Percentiles rank a stretch among this genome's conserved stretches.
Conservation (phyloP, 306 rosid species). For the Fragaria iinumae region DNA sequence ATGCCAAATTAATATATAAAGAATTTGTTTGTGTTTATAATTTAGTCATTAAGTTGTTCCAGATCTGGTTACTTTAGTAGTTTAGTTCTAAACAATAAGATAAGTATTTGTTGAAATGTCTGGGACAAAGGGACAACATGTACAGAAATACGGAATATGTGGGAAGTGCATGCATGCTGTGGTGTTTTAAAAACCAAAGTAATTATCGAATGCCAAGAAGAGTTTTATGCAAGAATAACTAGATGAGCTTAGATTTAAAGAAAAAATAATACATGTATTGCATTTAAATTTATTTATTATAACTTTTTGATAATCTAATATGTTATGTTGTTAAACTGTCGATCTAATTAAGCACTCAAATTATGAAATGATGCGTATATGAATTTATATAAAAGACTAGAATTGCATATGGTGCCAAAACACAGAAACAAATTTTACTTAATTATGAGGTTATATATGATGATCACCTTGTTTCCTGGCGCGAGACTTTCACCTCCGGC, state of each 20-base stretch:
- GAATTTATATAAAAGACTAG: neutral
- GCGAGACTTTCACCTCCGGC: slow-evolving; percentile 37
- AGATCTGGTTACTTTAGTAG: neutral
- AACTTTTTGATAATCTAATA: neutral
- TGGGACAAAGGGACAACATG: too few species aligned
- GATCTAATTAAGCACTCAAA: neutral
- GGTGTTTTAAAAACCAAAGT: too few species aligned
- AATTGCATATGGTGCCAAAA: neutral
- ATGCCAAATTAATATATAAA: neutral
- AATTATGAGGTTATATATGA: neutral
- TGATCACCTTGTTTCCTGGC: slow-evolving; percentile 43
- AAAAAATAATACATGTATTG: neutral
- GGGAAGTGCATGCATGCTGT: too few species aligned
- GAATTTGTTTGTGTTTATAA: neutral
- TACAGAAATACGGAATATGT: too few species aligned
- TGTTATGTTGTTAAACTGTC: neutral
- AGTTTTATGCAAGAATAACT: neutral
- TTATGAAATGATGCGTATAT: neutral
- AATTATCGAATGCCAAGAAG: too few species aligned
- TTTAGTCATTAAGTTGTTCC: neutral
- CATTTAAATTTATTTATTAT: neutral
- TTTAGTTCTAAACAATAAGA: too few species aligned
- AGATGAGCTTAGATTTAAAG: neutral
- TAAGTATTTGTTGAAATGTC: too few species aligned
- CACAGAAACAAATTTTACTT: neutral